These are phyloP conservation scores for Trypanosoma congolense DNA, from an alignment of 208 protist species.

Conservation along the genomic window DNA sequence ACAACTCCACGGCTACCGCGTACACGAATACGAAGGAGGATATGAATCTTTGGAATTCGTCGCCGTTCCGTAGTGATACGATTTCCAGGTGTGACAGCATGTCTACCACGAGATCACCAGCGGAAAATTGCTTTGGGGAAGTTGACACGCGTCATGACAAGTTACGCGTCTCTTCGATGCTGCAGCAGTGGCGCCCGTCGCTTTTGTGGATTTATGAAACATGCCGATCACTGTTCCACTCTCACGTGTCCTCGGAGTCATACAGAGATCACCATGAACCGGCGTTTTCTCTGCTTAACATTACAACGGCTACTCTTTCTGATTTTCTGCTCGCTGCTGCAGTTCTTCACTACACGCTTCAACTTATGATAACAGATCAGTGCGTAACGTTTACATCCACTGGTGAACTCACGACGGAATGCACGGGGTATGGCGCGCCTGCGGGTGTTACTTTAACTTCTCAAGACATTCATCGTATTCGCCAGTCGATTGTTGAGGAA, in stretches of 20 bases:
- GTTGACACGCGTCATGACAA: background rate
- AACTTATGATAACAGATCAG: conserved; percentile 12
- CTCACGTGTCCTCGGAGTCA: background rate
- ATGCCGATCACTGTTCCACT: conserved; percentile 22
- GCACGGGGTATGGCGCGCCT: no score
- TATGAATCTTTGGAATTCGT: no score
- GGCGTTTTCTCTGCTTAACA: conserved; percentile 10
- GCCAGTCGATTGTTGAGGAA: conserved; percentile 30
- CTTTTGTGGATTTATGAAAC: conserved; percentile 37
- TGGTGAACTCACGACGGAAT: no score
- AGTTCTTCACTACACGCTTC: conserved; percentile 50
- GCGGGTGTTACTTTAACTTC: conserved; percentile 5
- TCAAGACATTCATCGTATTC: conserved; percentile 19
- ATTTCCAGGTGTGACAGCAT: background rate
- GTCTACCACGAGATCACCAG: background rate
- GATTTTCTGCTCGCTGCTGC: conserved; percentile 50
- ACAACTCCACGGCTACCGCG: background rate
- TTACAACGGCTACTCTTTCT: conserved; percentile 28
- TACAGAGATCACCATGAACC: background rate
- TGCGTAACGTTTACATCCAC: background rate
- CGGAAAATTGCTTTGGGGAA: background rate
- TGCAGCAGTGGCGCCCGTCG: conserved; percentile 26
- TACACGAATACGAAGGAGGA: background rate
- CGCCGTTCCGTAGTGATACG: background rate
- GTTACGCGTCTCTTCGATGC: background rate